phyloP scores from a whole-genome alignment of 148 eudicot species.

The Rhododendron williamsianum region DNA sequence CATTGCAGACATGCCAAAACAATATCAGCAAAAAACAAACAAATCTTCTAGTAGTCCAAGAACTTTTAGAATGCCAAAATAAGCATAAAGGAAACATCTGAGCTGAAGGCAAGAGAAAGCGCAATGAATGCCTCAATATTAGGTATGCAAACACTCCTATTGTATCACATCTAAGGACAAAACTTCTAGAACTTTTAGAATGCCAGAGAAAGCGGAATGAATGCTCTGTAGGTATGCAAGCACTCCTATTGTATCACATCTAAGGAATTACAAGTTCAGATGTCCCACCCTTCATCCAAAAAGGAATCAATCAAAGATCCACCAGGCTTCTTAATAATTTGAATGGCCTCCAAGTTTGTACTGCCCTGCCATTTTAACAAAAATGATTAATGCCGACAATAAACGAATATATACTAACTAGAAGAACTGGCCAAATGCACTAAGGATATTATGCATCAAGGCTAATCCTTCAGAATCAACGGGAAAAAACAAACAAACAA shows the following conservation, averaged over 20 bases:
- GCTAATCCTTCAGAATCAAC: neutral
- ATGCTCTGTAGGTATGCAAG: neutral
- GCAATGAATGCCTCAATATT: too few relatives aligned
- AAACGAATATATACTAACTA: neutral
- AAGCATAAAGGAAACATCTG: neutral
- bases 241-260: neutral
- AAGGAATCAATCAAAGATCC: slow-evolving; percentile 92
- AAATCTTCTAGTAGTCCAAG: neutral
- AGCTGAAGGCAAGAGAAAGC: too few relatives aligned
- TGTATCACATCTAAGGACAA: neutral
- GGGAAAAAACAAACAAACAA: neutral
- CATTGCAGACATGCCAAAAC: neutral
- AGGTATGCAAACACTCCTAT: neutral
- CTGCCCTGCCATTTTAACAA: slow-evolving; percentile 68
- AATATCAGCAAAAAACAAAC: neutral
- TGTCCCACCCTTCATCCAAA: slow-evolving; percentile 84
- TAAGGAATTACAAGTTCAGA: neutral
- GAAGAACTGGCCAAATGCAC: neutral
- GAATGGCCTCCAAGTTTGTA: slow-evolving; percentile 92
- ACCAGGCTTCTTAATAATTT: slow-evolving; percentile 96
- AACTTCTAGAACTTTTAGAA: neutral
- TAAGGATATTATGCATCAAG: neutral
- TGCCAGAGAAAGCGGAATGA: neutral
- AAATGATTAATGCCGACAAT: neutral
- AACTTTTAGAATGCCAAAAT: neutral